Percentiles rank a stretch among this genome's conserved stretches.
Evolutionary conservation across 2,329 filamentous ascomycete species (phyloP).

Genomic region (Claviceps sp.): DNA sequence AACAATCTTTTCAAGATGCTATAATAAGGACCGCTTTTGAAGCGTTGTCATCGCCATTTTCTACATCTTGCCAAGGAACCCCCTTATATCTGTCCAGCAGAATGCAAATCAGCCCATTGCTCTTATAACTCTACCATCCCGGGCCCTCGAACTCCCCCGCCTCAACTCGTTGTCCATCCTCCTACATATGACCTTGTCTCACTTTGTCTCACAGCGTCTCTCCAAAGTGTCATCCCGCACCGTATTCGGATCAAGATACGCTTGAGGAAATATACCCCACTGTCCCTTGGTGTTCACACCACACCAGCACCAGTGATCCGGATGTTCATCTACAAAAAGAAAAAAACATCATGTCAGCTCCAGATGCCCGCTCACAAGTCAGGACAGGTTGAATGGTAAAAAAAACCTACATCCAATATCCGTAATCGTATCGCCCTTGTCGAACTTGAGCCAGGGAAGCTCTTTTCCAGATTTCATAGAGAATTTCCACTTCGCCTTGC

Average conservation of each 20-base stretch:
- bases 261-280: slow-evolving; percentile 39
- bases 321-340: slow-evolving; percentile 24
- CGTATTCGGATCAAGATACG: slow-evolving; percentile 32
- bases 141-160: not conserved
- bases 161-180: not conserved
- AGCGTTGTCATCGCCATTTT: too few relatives aligned
- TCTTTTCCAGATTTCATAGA: slow-evolving; percentile 28
- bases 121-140: too few relatives aligned
- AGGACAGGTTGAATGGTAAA: not conserved
- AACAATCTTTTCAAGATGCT: too few relatives aligned
- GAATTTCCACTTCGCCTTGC: slow-evolving; percentile 40
- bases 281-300: slow-evolving; percentile 37
- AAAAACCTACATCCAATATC: slow-evolving; percentile 44
- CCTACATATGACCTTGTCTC: not conserved
- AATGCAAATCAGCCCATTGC: too few relatives aligned
- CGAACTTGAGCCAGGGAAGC: slow-evolving; percentile 42
- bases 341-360: slow-evolving; percentile 2
- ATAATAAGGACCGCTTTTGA: too few relatives aligned
- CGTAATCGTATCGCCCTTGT: slow-evolving; percentile 53
- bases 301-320: slow-evolving; percentile 43
- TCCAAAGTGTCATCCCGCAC: slow-evolving; percentile 20
- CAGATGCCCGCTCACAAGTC: not conserved
- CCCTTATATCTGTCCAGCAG: too few relatives aligned
- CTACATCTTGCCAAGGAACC: too few relatives aligned
- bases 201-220: not conserved